Evolutionary conservation across 257 asterid genomes (phyloP), one percentile per base, ranked within the genome.

Genomic region (Paulownia fortunei): DNA sequence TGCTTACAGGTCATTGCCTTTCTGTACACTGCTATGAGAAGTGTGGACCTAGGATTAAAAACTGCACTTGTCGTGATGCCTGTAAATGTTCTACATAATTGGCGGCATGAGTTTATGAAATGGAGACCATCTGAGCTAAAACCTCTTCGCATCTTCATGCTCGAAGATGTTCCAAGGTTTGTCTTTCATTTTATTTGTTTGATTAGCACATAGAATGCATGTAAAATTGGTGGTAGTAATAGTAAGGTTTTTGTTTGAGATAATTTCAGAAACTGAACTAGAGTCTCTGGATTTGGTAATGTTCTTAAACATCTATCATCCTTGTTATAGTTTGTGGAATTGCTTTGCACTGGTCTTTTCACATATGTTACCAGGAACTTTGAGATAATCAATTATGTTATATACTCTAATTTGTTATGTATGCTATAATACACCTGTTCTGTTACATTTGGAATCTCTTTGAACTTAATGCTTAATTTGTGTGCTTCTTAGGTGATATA

Each of bases 21-120:
- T 87, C 81, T 92, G 72, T 94, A 92, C 84, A 84, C 96, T 47
- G 97, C 92, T 26, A 90, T 94, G 97, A 84, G 96, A 89, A 66
- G 84, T 69, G 89, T 84, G 58, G 91, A 88, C 82, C 79, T 92
- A 62, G 94, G 98, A 70, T 81, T 90, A 64, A 92, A 61, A 77
- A 87, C 92, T 76, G 98, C 93, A 30, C 93, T 94, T 59, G 86
- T 92, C 61, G 95, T 92, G 84, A 89, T 94, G 12, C 97, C 97
- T 46, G 97, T 94, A 27, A 94, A 92, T 73, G 97, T 92, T 68
- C 81, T 83, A 83, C 97, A 92, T 87, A 92, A 94, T 77, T 94
- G 98, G 98, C 88, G 94, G 55, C 87, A 74, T 32, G 98, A 94
- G 81, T 94, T 94, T 81, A 36, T 54, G 79, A 94, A 94, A 78